Evolutionary conservation across 805 yeast species (phyloP).

Genomic region (Hanseniaspora lachancei): DNA sequence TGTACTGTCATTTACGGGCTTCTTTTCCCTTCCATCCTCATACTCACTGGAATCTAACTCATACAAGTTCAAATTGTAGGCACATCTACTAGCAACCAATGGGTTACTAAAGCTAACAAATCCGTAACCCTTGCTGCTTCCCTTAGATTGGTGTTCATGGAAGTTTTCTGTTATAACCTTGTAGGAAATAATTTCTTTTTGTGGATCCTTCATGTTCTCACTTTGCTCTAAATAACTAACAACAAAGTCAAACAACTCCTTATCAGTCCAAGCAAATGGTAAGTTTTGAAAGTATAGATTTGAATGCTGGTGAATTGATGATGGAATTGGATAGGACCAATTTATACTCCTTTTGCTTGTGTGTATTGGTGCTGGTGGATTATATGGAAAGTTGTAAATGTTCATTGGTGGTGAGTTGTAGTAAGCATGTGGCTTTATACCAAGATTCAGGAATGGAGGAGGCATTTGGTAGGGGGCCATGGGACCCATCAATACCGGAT

Average conservation of each 20-base stretch:
- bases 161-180: conserved; percentile 7
- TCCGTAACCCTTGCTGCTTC: conserved; percentile 6
- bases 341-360: not conserved
- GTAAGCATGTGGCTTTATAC: not conserved
- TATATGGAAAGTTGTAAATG: not conserved
- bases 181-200: not conserved
- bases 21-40: not conserved
- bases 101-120: conserved; percentile 10
- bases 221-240: not conserved
- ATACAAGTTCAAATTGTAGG: conserved; percentile 1
- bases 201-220: not conserved
- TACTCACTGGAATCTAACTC: not conserved
- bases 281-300: conserved; percentile 7
- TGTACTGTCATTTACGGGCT: not conserved
- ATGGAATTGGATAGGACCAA: conserved; percentile 8
- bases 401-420: too few relatives aligned
- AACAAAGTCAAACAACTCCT: not conserved
- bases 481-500: not conserved
- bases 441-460: not conserved
- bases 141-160: not conserved
- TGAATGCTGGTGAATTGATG: conserved; percentile 6
- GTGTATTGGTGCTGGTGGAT: not conserved
- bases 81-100: conserved; percentile 6
- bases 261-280: conserved; percentile 4
- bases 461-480: not conserved